phyloP scores from a whole-genome alignment of 441 rosid genomes.

The Erodium moschatum region DNA sequence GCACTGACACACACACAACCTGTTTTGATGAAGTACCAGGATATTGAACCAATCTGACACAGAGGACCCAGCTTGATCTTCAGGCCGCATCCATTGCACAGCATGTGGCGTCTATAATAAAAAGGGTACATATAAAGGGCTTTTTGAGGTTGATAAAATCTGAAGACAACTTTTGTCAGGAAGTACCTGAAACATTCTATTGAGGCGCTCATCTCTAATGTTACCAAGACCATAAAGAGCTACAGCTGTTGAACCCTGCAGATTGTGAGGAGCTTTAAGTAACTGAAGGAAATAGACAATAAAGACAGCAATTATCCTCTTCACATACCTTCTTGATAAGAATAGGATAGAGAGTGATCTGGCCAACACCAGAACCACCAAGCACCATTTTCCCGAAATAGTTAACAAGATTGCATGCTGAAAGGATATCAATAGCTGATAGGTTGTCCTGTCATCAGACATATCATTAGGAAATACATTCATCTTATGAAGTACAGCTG shows the following conservation, averaged over 20 bases:
- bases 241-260: conserved; percentile 82
- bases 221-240: conserved; percentile 97
- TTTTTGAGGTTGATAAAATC: background rate
- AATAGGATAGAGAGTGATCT: conserved; percentile 79
- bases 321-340: conserved; percentile 72
- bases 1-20: conserved; percentile 37
- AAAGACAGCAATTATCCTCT: background rate
- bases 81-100: conserved; percentile 99
- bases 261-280: conserved; percentile 10
- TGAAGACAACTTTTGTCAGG: conserved; percentile 13
- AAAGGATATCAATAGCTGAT: conserved; percentile 89
- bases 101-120: conserved; percentile 80
- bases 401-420: conserved; percentile 93
- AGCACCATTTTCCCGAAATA: conserved; percentile 98
- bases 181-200: conserved; percentile 92
- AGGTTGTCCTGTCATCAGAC: conserved; percentile 78
- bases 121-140: conserved; percentile 7
- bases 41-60: conserved; percentile 95
- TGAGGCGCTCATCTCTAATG: conserved; percentile 96
- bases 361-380: conserved; percentile 98
- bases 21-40: conserved; percentile 96
- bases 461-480: conserved; percentile 19
- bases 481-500: background rate
- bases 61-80: conserved; percentile 71
- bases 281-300: conserved; percentile 14